A percentile compares a stretch with the other conserved stretches of the same genome.
phyloP scores from a whole-genome alignment of 2,329 filamentous ascomycete species.

The Ambrosiella beaveri region DNA sequence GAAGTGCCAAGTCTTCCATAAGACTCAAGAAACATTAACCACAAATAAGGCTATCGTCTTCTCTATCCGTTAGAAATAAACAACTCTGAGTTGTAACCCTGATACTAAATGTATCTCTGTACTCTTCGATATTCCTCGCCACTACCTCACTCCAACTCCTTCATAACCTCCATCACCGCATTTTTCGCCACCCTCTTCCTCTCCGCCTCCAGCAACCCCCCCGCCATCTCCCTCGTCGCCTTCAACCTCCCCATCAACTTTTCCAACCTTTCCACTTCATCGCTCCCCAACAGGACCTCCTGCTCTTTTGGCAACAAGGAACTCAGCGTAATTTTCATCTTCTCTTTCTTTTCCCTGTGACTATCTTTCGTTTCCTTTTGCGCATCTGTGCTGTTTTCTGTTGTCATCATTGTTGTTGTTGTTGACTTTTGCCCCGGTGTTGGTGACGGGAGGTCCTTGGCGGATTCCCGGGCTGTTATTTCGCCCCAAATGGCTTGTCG shows the following conservation, averaged over 20 bases:
- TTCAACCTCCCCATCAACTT: constrained; percentile 47
- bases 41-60: too few species aligned
- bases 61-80: too few species aligned
- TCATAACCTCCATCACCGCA: constrained; percentile 49
- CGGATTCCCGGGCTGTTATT: constrained; percentile 18
- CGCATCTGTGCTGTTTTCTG: too few species aligned
- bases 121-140: too few species aligned
- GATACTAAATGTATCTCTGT: too few species aligned
- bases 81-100: too few species aligned
- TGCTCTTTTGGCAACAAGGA: background rate
- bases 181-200: constrained; percentile 41
- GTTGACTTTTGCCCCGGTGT: background rate
- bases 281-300: constrained; percentile 26
- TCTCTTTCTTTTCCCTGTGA: background rate
- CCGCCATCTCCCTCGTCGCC: constrained; percentile 41
- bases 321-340: background rate
- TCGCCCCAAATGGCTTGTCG: constrained; percentile 33
- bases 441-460: constrained; percentile 3
- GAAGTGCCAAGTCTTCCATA: too few species aligned
- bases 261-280: constrained; percentile 42
- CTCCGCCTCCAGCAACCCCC: constrained; percentile 42
- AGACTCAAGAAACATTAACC: too few species aligned
- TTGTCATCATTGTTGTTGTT: background rate
- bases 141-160: constrained; percentile 20
- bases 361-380: background rate